Evolutionary conservation across 768 basidiomycete genomes (phyloP), one percentile per base, ranked within the genome.

Genomic region (Fistulinella prunicolor): DNA sequence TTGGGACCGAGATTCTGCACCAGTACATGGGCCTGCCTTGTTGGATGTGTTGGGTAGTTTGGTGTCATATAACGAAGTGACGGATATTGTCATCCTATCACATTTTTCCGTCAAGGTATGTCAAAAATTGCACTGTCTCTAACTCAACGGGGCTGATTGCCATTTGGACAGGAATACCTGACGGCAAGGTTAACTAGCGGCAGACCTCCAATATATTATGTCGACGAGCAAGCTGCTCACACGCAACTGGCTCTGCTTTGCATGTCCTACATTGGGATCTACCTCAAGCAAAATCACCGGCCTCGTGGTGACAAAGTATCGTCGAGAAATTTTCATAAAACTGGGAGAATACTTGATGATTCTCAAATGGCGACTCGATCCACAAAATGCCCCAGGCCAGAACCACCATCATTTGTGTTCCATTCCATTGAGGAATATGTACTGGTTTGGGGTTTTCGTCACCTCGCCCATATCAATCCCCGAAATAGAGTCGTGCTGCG

Each of bases 371-470:
- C n/a, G n/a, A n/a, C n/a, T n/a, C n/a, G n/a, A n/a, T n/a, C n/a
- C n/a, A n/a, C n/a, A n/a, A n/a, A n/a, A 13, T 28, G n/a, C n/a
- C 13, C 16, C 12, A 20, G 5, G 29, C 4, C 23, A 4, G 13
- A 3, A 0, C 3, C n/a, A 7, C 23, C 29, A 21, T 22, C 19
- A 21, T 14, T 32, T 3, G 37, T 37, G 3, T 20, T 28, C 3
- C 21, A 37, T 21, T 36, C 51, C 6, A 47, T 55, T 35, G 40
- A 54, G 3, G 19, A 16, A 36, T 56, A 56, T 38, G 44, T 46
- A 2, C n/a, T n/a, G 3, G 19, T 8, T 6, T 5, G 5, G 4
- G 37, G 24, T 14, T 54, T 54, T 32, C 12, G 29, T 3, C 54
- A 56, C 44, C 45, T 56, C 16, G 8, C 10, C 1, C 8, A 28